phyloP scores from a whole-genome alignment of 257 asterid genomes.

The Datura wrightii region DNA sequence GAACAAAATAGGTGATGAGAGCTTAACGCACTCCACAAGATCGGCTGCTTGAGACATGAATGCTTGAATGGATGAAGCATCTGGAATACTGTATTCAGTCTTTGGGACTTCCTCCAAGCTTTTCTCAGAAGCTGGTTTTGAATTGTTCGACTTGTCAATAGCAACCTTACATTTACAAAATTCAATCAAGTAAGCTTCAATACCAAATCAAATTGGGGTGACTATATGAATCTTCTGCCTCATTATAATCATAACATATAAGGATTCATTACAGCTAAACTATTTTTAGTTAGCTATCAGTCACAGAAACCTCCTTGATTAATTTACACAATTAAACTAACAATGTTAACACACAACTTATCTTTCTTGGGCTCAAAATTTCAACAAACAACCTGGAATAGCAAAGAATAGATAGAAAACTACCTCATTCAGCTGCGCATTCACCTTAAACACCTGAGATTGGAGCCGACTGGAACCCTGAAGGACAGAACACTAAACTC shows the following conservation, averaged over 20 bases:
- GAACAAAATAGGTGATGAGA: slow-evolving; percentile 19
- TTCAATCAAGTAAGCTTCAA: slow-evolving; percentile 3
- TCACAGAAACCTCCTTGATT: neutral
- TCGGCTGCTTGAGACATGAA: slow-evolving; percentile 58
- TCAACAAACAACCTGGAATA: neutral
- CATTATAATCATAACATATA: neutral
- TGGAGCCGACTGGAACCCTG: slow-evolving; percentile 46
- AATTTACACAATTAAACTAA: neutral
- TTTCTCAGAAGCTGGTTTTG: slow-evolving; percentile 41
- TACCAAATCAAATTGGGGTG: neutral
- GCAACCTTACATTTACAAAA: slow-evolving; percentile 40
- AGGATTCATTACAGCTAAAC: neutral
- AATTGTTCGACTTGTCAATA: slow-evolving; percentile 47
- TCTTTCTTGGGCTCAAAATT: neutral
- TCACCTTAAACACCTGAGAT: slow-evolving; percentile 48
- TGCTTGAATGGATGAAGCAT: slow-evolving; percentile 51
- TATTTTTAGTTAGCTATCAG: neutral
- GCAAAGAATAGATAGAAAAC: neutral
- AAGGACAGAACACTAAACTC: slow-evolving; percentile 11
- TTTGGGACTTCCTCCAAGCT: slow-evolving; percentile 36
- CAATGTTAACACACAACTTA: neutral
- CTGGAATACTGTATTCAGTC: slow-evolving; percentile 46
- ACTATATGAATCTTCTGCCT: neutral
- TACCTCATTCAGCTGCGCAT: slow-evolving; percentile 58
- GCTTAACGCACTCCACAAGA: slow-evolving; percentile 54